Evolutionary conservation across 2,329 filamentous ascomycete species (phyloP), one percentile per base, ranked within the genome.

Genomic region (Colletotrichum sp.): DNA sequence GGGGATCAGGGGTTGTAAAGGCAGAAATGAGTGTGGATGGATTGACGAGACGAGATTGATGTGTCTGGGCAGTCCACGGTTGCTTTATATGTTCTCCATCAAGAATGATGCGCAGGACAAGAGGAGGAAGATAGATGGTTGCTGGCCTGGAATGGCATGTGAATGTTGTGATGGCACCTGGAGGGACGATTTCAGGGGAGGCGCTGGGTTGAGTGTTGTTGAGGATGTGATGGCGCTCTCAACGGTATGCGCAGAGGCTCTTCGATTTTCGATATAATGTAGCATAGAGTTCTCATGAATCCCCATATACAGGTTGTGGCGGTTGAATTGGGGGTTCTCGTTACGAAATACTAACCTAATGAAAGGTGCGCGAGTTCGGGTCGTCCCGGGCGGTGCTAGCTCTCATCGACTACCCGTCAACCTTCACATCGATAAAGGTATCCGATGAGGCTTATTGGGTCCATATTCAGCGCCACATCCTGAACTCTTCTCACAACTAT

Each of bases 121-220:
- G 6, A 51, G 7, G n/a, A 29, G 2, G 9, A 29, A 24, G 24
- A 24, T 24, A 1, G 9, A 11, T n/a, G 24, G 4, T 57, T 6
- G 51, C n/a, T 43, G 11, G 2, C 7, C 12, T 43, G 34, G 43
- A 9, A 15, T 62, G 58, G 55, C 31, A 58, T 21, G 34, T 62
- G 27, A 12, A 12, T 31, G 36, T 21, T 7, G 9, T 47, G 3
- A 21, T 43, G 15, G n/a, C 21, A 63, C 61, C 33, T 63, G 33
- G 61, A 63, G n/a, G 61, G 33, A 63, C 47, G 34, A 1, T n/a
- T 62, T 62, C 21, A 8, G 27, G 55, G 27, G 55, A 61, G 57
- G 29, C 29, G 31, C 3, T 6, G 57, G 9, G 13, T 16, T 59
- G 57, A 5, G 29, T 34, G n/a, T 31, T 31, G 24, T 36, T 29